These are phyloP conservation scores for Blepharisma japonicum DNA, from an alignment of 73 alveolate species.

Conservation along the genomic window DNA sequence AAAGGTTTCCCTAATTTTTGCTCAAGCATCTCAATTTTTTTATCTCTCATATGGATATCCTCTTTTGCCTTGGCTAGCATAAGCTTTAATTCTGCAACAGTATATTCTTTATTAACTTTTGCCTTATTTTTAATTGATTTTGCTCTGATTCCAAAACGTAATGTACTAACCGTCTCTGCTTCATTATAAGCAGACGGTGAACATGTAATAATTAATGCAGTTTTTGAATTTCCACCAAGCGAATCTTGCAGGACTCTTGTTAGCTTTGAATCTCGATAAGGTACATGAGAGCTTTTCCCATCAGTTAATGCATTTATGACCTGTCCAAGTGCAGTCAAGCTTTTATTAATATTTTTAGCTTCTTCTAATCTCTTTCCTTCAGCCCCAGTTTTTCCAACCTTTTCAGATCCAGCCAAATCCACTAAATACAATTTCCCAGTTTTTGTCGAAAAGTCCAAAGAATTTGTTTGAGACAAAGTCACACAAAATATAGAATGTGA, in stretches of 20 bases:
- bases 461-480: conserved; percentile 79
- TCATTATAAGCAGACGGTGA: conserved; percentile 77
- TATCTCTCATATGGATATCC: conserved; percentile 21
- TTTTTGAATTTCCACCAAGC: conserved; percentile 91
- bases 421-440: conserved; percentile 86
- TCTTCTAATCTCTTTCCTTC: conserved; percentile 84
- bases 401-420: conserved; percentile 87
- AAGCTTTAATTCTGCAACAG: conserved; percentile 63
- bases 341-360: conserved; percentile 82
- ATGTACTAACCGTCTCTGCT: conserved; percentile 87
- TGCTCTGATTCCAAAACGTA: conserved; percentile 95
- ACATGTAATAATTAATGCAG: conserved; percentile 85
- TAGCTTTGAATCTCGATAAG: conserved; percentile 95
- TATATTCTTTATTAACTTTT: conserved; percentile 60
- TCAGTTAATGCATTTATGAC: conserved; percentile 67
- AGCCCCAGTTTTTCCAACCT: conserved; percentile 79
- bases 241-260: conserved; percentile 94
- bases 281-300: conserved; percentile 49
- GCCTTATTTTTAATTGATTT: conserved; percentile 87
- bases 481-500: conserved; percentile 90
- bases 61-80: conserved; percentile 45
- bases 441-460: conserved; percentile 80
- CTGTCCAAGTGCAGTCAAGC: conserved; percentile 79
- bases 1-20: not conserved
- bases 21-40: conserved; percentile 13